phyloP scores from a whole-genome alignment of 345 rosid genomes.

The Erodium maritimum region DNA sequence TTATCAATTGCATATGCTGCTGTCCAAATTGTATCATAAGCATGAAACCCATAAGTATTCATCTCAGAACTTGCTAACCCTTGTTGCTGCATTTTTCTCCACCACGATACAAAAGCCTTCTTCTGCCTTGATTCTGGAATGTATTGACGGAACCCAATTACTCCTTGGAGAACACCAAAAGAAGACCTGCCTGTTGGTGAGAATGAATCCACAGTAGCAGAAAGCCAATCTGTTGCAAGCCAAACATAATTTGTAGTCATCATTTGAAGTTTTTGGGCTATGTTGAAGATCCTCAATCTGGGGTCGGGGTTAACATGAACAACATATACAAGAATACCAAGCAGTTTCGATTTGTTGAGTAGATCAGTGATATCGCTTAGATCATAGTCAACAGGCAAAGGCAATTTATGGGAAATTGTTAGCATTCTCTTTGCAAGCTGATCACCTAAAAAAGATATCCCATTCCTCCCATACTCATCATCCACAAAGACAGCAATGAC shows the following conservation, averaged over 20 bases:
- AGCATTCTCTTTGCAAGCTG: conserved; percentile 37
- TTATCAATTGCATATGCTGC: conserved; percentile 51
- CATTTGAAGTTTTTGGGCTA: conserved; percentile 59
- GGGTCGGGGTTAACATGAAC: conserved; percentile 71
- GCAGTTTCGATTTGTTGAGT: conserved; percentile 37
- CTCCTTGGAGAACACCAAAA: conserved; percentile 40
- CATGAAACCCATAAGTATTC: conserved; percentile 56
- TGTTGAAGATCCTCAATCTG: conserved; percentile 37
- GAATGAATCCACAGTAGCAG: conserved; percentile 57
- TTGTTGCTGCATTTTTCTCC: conserved; percentile 36
- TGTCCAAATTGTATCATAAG: conserved; percentile 85
- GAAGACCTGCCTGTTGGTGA: conserved; percentile 19
- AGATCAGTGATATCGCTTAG: conserved; percentile 23
- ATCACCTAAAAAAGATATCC: conserved; percentile 42
- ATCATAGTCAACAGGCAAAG: conserved; percentile 32
- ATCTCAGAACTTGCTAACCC: conserved; percentile 30
- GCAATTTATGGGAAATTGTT: conserved; percentile 42
- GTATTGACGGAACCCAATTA: conserved; percentile 62
- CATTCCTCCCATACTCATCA: conserved; percentile 78
- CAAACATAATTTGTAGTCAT: conserved; percentile 58
- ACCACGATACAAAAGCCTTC: conserved; percentile 30
- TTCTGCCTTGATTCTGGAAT: conserved; percentile 40
- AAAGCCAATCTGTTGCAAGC: conserved; percentile 90
- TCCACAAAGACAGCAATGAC: conserved; percentile 57
- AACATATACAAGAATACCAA: conserved; percentile 64